These are phyloP conservation scores for Arachnomyces sp. DNA, from an alignment of 2,329 filamentous ascomycete genomes.

Conservation along the genomic window DNA sequence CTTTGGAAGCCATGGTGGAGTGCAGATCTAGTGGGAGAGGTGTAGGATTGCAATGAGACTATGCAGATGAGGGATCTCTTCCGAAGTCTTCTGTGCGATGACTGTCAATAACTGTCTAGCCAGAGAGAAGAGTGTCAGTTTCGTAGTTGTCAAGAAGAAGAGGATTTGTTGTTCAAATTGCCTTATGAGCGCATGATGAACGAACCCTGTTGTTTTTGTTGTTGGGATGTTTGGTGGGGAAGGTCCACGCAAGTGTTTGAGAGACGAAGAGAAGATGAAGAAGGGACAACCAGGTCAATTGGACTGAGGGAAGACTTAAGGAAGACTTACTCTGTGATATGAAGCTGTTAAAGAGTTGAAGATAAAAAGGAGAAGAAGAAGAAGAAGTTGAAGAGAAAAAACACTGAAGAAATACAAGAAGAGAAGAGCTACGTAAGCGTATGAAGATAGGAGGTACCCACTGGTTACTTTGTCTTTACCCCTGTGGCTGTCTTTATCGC, in stretches of 20 bases:
- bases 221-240: too few species aligned
- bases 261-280: too few species aligned
- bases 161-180: too few species aligned
- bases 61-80: constrained; percentile 10
- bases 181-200: too few species aligned
- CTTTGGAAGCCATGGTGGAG: constrained; percentile 61
- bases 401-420: too few species aligned
- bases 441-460: constrained; percentile 11
- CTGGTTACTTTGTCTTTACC: background rate
- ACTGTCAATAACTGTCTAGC: too few species aligned
- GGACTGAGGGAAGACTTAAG: constrained; percentile 5
- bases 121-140: too few species aligned
- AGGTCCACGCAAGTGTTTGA: too few species aligned
- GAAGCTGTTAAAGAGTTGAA: constrained; percentile 3
- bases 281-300: constrained; percentile 16
- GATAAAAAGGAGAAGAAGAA: constrained; percentile 4
- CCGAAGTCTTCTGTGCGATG: constrained; percentile 8
- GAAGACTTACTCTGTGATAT: background rate
- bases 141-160: too few species aligned
- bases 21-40: constrained; percentile 5
- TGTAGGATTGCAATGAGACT: constrained; percentile 8
- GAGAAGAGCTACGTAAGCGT: too few species aligned
- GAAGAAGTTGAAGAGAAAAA: constrained; percentile 9
- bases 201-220: too few species aligned
- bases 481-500: too few species aligned